phyloP scores from a whole-genome alignment of 2,329 filamentous ascomycete genomes.

The Teratosphaeria destructans region DNA sequence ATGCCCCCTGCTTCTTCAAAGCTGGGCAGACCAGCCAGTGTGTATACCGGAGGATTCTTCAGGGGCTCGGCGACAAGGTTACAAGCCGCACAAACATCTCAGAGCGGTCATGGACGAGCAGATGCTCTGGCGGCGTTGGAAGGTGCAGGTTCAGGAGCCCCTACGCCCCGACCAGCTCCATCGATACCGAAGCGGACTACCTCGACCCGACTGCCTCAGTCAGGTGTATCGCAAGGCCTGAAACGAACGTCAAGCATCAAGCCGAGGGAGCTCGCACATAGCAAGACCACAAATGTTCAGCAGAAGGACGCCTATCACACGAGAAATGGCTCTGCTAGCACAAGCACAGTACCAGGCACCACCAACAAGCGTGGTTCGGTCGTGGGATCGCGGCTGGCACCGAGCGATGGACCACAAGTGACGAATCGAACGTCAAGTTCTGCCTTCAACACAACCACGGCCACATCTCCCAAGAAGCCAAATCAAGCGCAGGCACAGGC shows the following conservation, averaged over 20 bases:
- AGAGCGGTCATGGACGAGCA: conserved; percentile 4
- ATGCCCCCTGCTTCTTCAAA: conserved; percentile 20
- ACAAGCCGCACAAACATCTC: conserved; percentile 6
- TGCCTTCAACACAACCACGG: conserved; percentile 6
- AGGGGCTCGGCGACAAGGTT: conserved; percentile 9
- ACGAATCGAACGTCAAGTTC: conserved; percentile 4
- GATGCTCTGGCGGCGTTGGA: conserved; percentile 8
- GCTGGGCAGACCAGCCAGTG: conserved; percentile 8
- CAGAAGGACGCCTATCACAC: background rate
- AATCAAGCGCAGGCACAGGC: background rate
- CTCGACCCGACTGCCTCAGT: conserved; percentile 16
- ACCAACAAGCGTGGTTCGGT: conserved; percentile 16
- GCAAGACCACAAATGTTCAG: conserved; percentile 5
- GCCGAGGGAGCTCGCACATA: conserved; percentile 4
- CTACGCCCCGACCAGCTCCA: background rate
- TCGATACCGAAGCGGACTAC: conserved; percentile 9
- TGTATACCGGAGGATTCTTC: conserved; percentile 5
- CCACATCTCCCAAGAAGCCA: background rate
- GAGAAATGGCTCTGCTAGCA: conserved; percentile 2
- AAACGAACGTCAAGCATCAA: conserved; percentile 7
- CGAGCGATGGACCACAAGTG: conserved; percentile 7
- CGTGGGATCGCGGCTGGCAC: conserved; percentile 8
- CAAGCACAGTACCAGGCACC: background rate
- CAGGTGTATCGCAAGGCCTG: conserved; percentile 5
- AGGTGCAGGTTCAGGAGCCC: background rate